Base-by-base conservation (phyloP, 176 grass and related monocot genomes). In the Ananas comosus region DNA sequence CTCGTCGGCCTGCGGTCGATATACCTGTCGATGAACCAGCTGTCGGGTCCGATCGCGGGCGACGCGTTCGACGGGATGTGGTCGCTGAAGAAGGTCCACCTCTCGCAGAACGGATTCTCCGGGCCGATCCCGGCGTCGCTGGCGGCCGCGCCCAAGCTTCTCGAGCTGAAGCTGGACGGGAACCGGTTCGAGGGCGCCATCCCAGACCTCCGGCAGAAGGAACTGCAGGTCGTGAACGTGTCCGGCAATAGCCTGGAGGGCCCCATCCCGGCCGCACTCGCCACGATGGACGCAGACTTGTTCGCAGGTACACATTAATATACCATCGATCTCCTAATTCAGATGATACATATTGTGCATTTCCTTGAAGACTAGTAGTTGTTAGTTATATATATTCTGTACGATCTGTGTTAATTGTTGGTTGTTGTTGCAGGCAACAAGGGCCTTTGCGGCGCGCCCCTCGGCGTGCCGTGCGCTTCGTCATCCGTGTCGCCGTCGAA, bases 131-230 rank as follows among this genome's bases (percentile, higher is more conserved):
- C 94, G 4, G 54, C 72, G 64, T 99, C 94, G 9, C 72, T 99
- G 66, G 70, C 77, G 21, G 80, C 53, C 51, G 48, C 73, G 48
- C 82, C 87, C 1, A 88, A 51, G 82, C 87, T 99, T 66, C 67
- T 87, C 0, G 82, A 88, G 9, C 73, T 99, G 3, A 76, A 22
- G 50, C 72, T 99, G 54, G 66, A 99, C 6, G 77, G 56, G 12
- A 99, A 99, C 70, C 73, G 76, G 76, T 99, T 99, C 28, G 24
- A 53, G 49, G 89, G 89, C 10, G 61, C 72, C 13, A 86, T 99
- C 50, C 94, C 89, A 8, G 80, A 93, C 23, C 49, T 93, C n/a
- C 54, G 0, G 8, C 84, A 85, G 72, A 47, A 75, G 65, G 76
- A 80, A 27, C 7, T 99, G 51, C 56, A 81, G 54, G 1, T 75